A percentile compares a stretch with the other conserved stretches of the same genome.
These are phyloP conservation scores for Annona squamosa DNA, from an alignment of 164 flowering plant species.

Conservation along the genomic window DNA sequence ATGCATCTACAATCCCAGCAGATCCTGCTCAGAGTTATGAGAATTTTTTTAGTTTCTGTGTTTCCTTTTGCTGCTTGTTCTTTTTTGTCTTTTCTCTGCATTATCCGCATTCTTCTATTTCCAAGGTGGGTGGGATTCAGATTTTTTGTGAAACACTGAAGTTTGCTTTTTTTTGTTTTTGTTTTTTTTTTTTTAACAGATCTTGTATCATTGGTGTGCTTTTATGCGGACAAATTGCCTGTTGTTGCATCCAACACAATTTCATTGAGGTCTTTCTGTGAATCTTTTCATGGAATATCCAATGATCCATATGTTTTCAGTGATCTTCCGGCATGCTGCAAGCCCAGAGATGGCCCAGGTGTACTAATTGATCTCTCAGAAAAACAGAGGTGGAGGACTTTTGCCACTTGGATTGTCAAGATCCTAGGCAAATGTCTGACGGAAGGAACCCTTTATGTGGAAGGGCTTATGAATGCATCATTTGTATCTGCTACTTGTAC, in stretches of 20 bases:
- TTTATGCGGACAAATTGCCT: constrained; percentile 26
- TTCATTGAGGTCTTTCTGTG: constrained; percentile 56
- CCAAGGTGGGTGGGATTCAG: not conserved
- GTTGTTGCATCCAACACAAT: constrained; percentile 27
- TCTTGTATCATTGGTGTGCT: constrained; percentile 50
- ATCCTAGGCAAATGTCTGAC: constrained; percentile 71
- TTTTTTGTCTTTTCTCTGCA: not conserved
- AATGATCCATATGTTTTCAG: constrained; percentile 38
- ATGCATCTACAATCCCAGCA: constrained; percentile 4
- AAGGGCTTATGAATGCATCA: constrained; percentile 63
- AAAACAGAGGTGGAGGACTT: constrained; percentile 65
- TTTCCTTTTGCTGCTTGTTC: not conserved
- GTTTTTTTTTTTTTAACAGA: constrained; percentile 37
- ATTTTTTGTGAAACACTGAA: not conserved
- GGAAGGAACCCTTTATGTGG: constrained; percentile 83
- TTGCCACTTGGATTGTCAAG: constrained; percentile 76
- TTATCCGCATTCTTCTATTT: not conserved
- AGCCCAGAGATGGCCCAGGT: constrained; percentile 63
- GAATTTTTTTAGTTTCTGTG: not conserved
- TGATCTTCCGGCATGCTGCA: constrained; percentile 58
- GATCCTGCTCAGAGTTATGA: not conserved
- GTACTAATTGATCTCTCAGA: constrained; percentile 56
- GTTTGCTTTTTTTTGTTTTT: not conserved
- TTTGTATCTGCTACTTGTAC: constrained; percentile 60
- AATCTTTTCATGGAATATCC: constrained; percentile 47